phyloP scores from a whole-genome alignment of 192 early-diverging fungal species.

The Gamsiella multidivaricata region DNA sequence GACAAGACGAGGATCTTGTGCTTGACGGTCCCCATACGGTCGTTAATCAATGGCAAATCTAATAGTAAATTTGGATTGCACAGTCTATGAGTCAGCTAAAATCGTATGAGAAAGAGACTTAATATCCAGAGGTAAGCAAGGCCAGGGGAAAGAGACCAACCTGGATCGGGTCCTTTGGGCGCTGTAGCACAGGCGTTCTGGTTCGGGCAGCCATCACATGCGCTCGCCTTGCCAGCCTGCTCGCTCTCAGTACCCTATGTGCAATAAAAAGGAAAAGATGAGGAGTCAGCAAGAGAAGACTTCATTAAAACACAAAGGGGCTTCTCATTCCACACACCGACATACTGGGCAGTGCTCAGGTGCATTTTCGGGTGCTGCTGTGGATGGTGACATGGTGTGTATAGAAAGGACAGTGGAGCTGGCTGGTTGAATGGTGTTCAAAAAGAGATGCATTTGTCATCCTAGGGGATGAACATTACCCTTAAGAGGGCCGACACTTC shows the following conservation, averaged over 20 bases:
- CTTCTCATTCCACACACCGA: not conserved
- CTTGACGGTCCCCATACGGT: conserved; percentile 71
- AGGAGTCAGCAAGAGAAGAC: not conserved
- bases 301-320: not conserved
- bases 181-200: conserved; percentile 79
- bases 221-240: conserved; percentile 75
- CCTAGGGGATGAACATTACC: not conserved
- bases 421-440: not conserved
- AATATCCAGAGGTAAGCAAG: conserved; percentile 6
- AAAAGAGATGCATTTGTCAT: conserved; percentile 23
- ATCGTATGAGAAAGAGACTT: no score
- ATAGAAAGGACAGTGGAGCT: not conserved
- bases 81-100: conserved; percentile 10
- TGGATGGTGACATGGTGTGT: conserved; percentile 16
- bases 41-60: conserved; percentile 73
- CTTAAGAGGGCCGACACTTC: no score
- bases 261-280: not conserved
- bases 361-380: conserved; percentile 62
- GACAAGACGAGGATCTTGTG: conserved; percentile 96
- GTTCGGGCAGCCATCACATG: conserved; percentile 87
- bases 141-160: conserved; percentile 24
- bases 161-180: conserved; percentile 85
- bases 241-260: conserved; percentile 75
- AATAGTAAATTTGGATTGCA: no score
- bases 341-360: conserved; percentile 80